Percentiles rank a stretch among this genome's conserved stretches.
Evolutionary conservation across 805 yeast species (phyloP).

Genomic region (Starmerella scarabaei): DNA sequence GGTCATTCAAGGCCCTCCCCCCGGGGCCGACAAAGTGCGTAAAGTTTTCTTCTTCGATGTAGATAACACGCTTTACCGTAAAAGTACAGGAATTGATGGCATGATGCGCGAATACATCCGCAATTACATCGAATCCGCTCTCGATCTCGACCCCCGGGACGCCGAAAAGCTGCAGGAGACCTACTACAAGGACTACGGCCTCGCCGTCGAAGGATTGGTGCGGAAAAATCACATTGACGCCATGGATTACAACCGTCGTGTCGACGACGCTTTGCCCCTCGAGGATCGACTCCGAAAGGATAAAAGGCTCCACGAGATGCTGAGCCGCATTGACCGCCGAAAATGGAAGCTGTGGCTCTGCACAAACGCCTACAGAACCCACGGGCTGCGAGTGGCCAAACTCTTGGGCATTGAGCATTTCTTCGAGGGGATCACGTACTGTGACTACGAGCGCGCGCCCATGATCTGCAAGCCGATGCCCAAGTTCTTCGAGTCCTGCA

Average conservation of each 20-base stretch:
- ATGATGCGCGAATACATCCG: slow-evolving; percentile 81
- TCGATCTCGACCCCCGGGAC: slow-evolving; percentile 52
- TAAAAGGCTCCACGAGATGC: slow-evolving; percentile 25
- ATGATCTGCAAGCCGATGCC: slow-evolving; percentile 84
- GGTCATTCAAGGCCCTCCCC: slow-evolving; percentile 13
- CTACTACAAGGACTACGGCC: slow-evolving; percentile 78
- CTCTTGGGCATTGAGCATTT: slow-evolving; percentile 81
- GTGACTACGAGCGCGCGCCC: slow-evolving; percentile 58
- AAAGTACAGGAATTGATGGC: slow-evolving; percentile 66
- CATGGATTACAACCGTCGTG: slow-evolving; percentile 70
- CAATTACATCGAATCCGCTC: slow-evolving; percentile 55
- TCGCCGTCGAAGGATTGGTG: slow-evolving; percentile 82
- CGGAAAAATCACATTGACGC: slow-evolving; percentile 62
- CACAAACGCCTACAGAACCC: slow-evolving; percentile 88
- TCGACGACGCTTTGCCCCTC: slow-evolving; percentile 85
- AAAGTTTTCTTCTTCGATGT: slow-evolving; percentile 69
- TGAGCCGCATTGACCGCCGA: slow-evolving; percentile 30
- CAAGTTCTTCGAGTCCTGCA: slow-evolving; percentile 43
- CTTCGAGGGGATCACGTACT: slow-evolving; percentile 86
- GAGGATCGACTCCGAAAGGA: slow-evolving; percentile 59
- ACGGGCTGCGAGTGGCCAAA: slow-evolving; percentile 67
- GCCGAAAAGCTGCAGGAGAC: slow-evolving; percentile 58
- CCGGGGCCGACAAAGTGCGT: slow-evolving; percentile 7
- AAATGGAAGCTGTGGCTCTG: slow-evolving; percentile 76
- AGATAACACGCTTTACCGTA: slow-evolving; percentile 76